phyloP scores from a whole-genome alignment of 2,329 filamentous ascomycete species.

The Fonsecaea pedrosoi region DNA sequence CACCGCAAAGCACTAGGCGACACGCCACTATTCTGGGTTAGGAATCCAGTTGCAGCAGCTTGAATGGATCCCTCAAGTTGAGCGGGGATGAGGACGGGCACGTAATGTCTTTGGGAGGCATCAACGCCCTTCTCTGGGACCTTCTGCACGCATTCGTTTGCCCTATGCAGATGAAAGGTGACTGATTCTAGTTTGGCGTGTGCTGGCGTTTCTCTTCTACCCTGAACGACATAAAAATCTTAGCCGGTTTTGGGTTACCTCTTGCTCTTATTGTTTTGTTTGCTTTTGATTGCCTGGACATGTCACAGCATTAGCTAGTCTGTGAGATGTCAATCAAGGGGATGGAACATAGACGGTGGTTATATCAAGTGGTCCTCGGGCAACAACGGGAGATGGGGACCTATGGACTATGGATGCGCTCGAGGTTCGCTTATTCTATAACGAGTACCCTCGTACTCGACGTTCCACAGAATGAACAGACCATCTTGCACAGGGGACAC shows the following conservation, averaged over 20 bases:
- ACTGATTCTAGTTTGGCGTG: conserved; percentile 2
- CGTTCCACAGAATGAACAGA: background rate
- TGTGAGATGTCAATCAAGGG: background rate
- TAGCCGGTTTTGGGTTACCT: background rate
- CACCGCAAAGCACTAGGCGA: conserved; percentile 67
- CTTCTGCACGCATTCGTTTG: background rate
- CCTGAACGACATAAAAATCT: conserved; percentile 7
- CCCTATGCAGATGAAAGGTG: background rate
- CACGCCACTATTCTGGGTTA: background rate
- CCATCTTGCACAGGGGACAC: background rate
- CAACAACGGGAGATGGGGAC: background rate
- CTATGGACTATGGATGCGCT: background rate
- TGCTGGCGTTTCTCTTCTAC: conserved; percentile 1
- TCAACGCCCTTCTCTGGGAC: background rate
- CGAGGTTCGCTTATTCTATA: background rate
- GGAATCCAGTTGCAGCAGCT: background rate
- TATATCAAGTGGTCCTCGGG: conserved; percentile 1
- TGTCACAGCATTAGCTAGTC: background rate
- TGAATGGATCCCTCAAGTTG: background rate
- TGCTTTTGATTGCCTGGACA: conserved; percentile 1
- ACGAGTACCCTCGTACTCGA: background rate
- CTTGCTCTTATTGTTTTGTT: background rate
- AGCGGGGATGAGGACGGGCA: background rate
- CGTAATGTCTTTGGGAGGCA: background rate
- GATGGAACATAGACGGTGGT: background rate